Base-by-base conservation (phyloP, 768 basidiomycete species). In the Amanita phalloides region DNA sequence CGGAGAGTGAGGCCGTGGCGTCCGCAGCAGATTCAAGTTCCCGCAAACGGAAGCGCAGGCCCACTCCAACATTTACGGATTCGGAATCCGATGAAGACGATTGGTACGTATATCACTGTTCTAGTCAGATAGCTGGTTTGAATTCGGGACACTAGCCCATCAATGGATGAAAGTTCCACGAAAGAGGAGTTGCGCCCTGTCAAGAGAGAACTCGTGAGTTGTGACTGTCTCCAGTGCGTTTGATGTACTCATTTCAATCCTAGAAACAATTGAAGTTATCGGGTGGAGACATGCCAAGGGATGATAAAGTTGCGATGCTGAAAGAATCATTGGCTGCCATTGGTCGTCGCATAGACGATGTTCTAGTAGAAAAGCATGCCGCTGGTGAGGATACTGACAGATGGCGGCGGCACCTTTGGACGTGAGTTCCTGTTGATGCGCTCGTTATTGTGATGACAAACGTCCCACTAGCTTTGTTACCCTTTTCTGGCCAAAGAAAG, bases 401-500 rank as follows among this genome's bases (percentile, higher is more conserved):
- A 63, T 96, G 92, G 93, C 77, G 88, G 55, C 79, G 90, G 56
- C 91, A 96, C 71, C 75, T 94, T n/a, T 96, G 93, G 93, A 89
- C 91, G 90, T 94, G 68, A 66, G 91, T 86, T 33, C 41, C 41
- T 36, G 9, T 25, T 33, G 17, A 41, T 26, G 51, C 53, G 6
- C 30, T 48, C 8, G n/a, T 28, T 20, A 25, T 39, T 17, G 38
- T 7, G 6, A 33, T 48, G 35, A 47, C 50, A 48, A 14, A 13
- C 48, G 39, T 53, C 43, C 7, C 53, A 11, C 9, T 60, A 93
- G 90, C 33, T 97, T 97, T 57, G 92, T 96, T 43, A 93, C 91
- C 2, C 75, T 92, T 50, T 97, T 97, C 69, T 97, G 94, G 94
- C 94, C 94, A 4, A 90, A 95, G 73, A 90, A 94, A 68, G 93